Percentiles rank a stretch among this genome's conserved stretches.
phyloP scores from a whole-genome alignment of 306 rosid species.

The Prunus mume region DNA sequence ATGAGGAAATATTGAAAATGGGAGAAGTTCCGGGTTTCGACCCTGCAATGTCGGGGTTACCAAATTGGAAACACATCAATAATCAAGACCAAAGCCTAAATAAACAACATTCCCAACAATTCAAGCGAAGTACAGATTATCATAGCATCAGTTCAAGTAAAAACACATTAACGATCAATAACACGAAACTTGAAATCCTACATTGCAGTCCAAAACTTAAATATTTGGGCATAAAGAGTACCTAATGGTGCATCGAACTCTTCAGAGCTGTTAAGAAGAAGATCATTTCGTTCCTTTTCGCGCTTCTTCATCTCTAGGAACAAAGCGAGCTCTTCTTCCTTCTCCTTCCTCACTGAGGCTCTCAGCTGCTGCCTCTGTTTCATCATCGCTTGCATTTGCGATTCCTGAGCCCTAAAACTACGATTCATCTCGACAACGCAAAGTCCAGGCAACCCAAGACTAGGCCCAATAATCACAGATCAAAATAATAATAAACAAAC shows the following conservation, averaged over 20 bases:
- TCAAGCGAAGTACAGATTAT: not conserved
- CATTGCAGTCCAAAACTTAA: not conserved
- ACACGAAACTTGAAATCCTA: not conserved
- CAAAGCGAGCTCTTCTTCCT: constrained; percentile 87
- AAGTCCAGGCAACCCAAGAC: constrained; percentile 24
- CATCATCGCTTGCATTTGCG: constrained; percentile 60
- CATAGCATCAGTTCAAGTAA: not conserved
- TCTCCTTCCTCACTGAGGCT: constrained; percentile 53
- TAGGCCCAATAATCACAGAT: constrained; percentile 18
- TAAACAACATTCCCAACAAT: not conserved
- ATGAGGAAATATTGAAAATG: constrained; percentile 52
- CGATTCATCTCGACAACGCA: constrained; percentile 66
- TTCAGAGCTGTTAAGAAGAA: constrained; percentile 59
- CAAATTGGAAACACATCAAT: constrained; percentile 11
- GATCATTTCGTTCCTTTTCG: constrained; percentile 85
- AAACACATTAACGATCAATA: not conserved
- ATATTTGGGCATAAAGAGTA: constrained; percentile 7
- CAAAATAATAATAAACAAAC: constrained; percentile 10
- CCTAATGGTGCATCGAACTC: constrained; percentile 78
- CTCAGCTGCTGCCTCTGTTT: constrained; percentile 67
- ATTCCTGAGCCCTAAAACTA: constrained; percentile 78
- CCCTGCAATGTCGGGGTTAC: constrained; percentile 38
- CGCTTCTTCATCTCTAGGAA: constrained; percentile 87
- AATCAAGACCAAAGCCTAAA: not conserved
- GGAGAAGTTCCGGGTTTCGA: constrained; percentile 58